Conservation (phyloP, 768 basidiomycete genomes). For the Fistulinella prunicolor region DNA sequence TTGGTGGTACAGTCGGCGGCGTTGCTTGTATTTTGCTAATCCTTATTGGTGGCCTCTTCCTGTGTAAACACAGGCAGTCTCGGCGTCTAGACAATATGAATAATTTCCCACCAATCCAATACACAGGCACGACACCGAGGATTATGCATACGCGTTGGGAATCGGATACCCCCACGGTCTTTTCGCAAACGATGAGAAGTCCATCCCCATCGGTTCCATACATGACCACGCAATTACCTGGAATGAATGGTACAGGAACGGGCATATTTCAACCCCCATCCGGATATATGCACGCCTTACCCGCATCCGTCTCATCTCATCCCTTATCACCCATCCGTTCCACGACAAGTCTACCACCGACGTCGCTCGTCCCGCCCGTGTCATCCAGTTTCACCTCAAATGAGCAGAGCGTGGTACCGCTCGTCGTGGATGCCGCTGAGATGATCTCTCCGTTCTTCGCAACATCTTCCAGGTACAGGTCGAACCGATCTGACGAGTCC, state of each 20-base stretch:
- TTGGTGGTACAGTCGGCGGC: slow-evolving; percentile 23
- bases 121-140: not conserved
- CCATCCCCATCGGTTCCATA: slow-evolving; percentile 4
- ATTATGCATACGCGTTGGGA: slow-evolving; percentile 5
- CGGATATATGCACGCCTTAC: not conserved
- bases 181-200: not conserved
- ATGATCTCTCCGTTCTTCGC: slow-evolving; percentile 25
- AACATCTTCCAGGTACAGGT: slow-evolving; percentile 2
- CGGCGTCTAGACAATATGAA: not conserved
- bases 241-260: not conserved
- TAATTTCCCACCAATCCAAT: not conserved
- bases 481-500: not conserved
- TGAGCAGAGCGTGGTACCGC: not conserved
- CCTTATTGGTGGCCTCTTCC: slow-evolving; percentile 10
- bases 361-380: not conserved
- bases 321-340: no score
- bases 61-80: slow-evolving; percentile 13
- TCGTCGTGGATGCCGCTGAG: slow-evolving; percentile 18
- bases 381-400: not conserved
- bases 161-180: slow-evolving; percentile 10
- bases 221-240: not conserved
- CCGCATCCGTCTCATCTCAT: not conserved
- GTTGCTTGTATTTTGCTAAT: slow-evolving; percentile 15
- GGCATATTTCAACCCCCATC: not conserved
- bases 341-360: slow-evolving; percentile 9